A percentile compares a stretch with the other conserved stretches of the same genome.
These are phyloP conservation scores for Closterium sp. DNA, from an alignment of 139 green algal genomes.

Conservation along the genomic window DNA sequence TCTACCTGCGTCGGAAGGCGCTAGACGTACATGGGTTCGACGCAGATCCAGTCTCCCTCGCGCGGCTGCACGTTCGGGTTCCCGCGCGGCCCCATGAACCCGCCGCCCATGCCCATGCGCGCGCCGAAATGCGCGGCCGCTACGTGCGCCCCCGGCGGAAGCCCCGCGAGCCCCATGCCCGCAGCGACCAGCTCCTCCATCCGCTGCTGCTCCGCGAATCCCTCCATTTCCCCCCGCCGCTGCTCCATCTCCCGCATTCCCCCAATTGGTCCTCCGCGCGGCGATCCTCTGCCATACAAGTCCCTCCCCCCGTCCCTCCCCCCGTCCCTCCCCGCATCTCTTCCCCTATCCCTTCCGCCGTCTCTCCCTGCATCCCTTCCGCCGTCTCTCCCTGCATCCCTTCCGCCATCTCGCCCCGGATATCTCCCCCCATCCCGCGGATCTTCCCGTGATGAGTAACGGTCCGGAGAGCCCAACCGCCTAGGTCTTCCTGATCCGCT, in stretches of 20 bases:
- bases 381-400: background rate
- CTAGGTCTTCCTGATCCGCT: background rate
- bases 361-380: background rate
- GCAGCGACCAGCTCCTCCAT: background rate
- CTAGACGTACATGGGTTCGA: conserved; percentile 22
- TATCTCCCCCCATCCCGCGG: background rate
- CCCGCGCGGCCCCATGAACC: background rate
- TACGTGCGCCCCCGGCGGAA: background rate
- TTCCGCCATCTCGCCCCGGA: background rate
- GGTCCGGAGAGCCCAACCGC: background rate
- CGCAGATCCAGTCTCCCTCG: conserved; percentile 47
- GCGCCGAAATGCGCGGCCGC: background rate
- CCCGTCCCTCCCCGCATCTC: background rate
- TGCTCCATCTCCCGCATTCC: background rate
- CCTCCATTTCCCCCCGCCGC: background rate
- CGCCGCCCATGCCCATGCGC: background rate
- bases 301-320: background rate
- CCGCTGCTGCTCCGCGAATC: background rate
- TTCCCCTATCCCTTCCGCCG: background rate
- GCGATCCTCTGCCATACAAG: background rate
- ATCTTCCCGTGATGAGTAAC: background rate
- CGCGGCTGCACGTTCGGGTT: conserved; percentile 41
- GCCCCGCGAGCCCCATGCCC: background rate
- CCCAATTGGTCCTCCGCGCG: background rate
- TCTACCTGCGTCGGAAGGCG: background rate